These are phyloP conservation scores for Mortierella sp. DNA, from an alignment of 371 early-diverging fungal species.

Conservation along the genomic window DNA sequence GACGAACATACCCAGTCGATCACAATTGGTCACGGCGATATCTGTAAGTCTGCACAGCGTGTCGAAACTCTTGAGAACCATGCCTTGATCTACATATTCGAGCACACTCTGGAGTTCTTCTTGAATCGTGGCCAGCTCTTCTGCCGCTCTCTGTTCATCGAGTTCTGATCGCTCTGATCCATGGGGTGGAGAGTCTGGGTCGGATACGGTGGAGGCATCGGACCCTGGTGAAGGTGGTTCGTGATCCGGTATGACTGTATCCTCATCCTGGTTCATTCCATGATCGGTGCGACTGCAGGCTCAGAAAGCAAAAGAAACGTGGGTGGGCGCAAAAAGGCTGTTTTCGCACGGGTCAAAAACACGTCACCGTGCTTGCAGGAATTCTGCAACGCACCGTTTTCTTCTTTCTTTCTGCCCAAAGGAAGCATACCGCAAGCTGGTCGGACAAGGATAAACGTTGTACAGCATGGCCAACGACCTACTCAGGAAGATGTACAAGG, in stretches of 20 bases:
- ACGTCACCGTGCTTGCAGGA: too few relatives aligned
- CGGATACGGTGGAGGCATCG: slow-evolving; percentile 31
- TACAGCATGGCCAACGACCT: slow-evolving; percentile 30
- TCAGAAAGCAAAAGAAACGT: too few relatives aligned
- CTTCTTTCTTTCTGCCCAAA: not conserved
- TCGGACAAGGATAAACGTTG: not conserved
- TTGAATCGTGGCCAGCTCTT: slow-evolving; percentile 70
- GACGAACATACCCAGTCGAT: slow-evolving; percentile 65
- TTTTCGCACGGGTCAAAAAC: too few relatives aligned
- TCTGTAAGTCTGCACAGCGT: slow-evolving; percentile 77
- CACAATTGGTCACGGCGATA: slow-evolving; percentile 78
- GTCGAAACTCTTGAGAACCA: slow-evolving; percentile 78
- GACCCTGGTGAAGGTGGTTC: slow-evolving; percentile 17
- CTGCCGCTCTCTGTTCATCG: slow-evolving; percentile 9
- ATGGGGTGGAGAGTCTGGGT: slow-evolving; percentile 9
- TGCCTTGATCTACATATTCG: slow-evolving; percentile 72
- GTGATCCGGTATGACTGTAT: not conserved
- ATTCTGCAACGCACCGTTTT: too few relatives aligned
- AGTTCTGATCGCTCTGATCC: not conserved
- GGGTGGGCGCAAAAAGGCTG: too few relatives aligned
- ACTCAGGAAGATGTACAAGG: slow-evolving; percentile 43
- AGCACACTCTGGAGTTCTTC: slow-evolving; percentile 76
- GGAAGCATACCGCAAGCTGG: not conserved
- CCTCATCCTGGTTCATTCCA: slow-evolving; percentile 21
- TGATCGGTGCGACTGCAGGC: not conserved